Evolutionary conservation across 176 grass and related monocot species (phyloP).

Genomic region (Hordeum marinum): DNA sequence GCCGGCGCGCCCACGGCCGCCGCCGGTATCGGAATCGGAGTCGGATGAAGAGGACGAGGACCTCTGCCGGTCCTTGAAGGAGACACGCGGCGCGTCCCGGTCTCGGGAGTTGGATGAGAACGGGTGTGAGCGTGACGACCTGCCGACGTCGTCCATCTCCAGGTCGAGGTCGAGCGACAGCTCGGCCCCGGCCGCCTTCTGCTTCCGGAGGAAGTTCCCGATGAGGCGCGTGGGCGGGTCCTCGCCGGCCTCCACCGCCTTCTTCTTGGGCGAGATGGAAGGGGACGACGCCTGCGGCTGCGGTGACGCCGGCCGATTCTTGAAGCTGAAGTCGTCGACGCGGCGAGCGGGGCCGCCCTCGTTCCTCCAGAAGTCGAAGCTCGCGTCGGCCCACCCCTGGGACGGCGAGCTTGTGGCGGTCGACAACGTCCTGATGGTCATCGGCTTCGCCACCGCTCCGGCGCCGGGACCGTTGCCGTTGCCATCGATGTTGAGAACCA

Average conservation of each 20-base stretch:
- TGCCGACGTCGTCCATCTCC: conserved; percentile 63
- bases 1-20: neutral
- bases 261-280: neutral
- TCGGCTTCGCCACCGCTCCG: conserved; percentile 12
- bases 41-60: conserved; percentile 14
- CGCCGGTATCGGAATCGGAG: conserved; percentile 26
- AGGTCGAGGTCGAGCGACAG: conserved; percentile 57
- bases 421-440: neutral
- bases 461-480: conserved; percentile 13
- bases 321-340: conserved; percentile 50
- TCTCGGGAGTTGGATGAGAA: conserved; percentile 44
- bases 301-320: conserved; percentile 18
- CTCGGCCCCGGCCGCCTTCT: conserved; percentile 47
- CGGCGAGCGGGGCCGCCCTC: neutral
- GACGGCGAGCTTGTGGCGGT: conserved; percentile 6
- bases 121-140: conserved; percentile 2
- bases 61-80: conserved; percentile 26
- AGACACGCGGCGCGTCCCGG: conserved; percentile 47
- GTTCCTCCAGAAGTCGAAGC: conserved; percentile 38
- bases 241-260: conserved; percentile 10
- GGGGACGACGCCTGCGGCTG: conserved; percentile 2
- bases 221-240: conserved; percentile 85
- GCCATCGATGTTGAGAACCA: conserved; percentile 70
- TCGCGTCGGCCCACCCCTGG: conserved; percentile 53
- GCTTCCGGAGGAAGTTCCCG: conserved; percentile 60